Conservation (phyloP, 2,329 filamentous ascomycete genomes). For the Zymoseptoria pseudotritici region DNA sequence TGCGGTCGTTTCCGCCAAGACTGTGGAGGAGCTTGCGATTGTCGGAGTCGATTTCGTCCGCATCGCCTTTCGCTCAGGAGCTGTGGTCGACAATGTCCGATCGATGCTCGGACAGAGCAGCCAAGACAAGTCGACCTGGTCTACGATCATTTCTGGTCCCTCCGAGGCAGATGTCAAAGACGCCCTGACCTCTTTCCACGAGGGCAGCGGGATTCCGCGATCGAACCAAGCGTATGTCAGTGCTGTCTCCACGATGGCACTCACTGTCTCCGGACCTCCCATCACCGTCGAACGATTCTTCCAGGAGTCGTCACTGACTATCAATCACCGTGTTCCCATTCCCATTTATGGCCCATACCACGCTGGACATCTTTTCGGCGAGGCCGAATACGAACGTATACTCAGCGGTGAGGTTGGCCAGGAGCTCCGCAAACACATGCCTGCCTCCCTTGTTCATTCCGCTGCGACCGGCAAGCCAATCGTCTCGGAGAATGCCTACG, state of each 20-base stretch:
- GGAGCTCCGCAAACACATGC: slow-evolving; percentile 36
- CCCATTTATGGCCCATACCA: slow-evolving; percentile 54
- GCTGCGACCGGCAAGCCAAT: slow-evolving; percentile 41
- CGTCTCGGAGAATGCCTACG: slow-evolving; percentile 38
- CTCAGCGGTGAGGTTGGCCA: slow-evolving; percentile 35
- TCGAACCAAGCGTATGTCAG: slow-evolving; percentile 52
- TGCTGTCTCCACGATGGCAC: slow-evolving; percentile 51
- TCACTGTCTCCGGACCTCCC: slow-evolving; percentile 54
- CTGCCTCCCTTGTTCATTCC: slow-evolving; percentile 40
- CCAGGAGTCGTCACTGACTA: slow-evolving; percentile 41
- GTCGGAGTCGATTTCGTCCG: slow-evolving; percentile 58
- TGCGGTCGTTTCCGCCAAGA: slow-evolving; percentile 57
- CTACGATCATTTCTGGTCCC: slow-evolving; percentile 54
- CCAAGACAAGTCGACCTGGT: slow-evolving; percentile 57
- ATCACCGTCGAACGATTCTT: slow-evolving; percentile 47
- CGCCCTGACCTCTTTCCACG: slow-evolving; percentile 52
- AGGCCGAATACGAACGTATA: slow-evolving; percentile 46
- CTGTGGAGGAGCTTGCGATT: slow-evolving; percentile 53
- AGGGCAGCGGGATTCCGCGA: slow-evolving; percentile 43
- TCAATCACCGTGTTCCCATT: slow-evolving; percentile 45
- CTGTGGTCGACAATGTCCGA: slow-evolving; percentile 36
- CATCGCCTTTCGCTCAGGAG: slow-evolving; percentile 58
- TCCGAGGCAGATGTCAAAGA: slow-evolving; percentile 45
- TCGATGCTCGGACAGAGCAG: slow-evolving; percentile 45
- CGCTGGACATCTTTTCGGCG: slow-evolving; percentile 47